Conservation (phyloP, 139 green algal genomes). For the Haematococcus sp. region DNA sequence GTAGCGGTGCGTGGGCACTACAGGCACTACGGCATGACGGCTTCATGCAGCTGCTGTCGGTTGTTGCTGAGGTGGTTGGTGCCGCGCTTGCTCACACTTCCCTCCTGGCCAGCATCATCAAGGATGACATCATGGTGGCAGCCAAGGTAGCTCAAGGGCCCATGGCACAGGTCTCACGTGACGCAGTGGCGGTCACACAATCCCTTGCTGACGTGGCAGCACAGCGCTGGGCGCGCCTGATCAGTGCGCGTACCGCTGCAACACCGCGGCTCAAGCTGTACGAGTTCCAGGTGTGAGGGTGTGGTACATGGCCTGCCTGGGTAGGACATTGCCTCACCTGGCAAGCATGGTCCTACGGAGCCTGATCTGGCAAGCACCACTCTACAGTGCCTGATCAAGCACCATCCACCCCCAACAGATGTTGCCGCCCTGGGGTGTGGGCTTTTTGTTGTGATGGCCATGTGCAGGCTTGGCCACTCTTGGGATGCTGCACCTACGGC, state of each 20-base stretch:
- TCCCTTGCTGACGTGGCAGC: conserved; percentile 59
- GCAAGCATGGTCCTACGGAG: too few species aligned
- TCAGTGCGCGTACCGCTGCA: conserved; percentile 35
- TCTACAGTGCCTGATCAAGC: too few species aligned
- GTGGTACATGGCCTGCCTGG: too few species aligned
- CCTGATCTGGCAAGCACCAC: too few species aligned
- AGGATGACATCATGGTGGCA: conserved; percentile 24
- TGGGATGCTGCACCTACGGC: too few species aligned
- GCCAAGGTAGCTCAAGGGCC: not conserved
- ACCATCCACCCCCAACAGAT: too few species aligned
- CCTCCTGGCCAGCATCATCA: conserved; percentile 15
- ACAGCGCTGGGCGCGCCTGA: conserved; percentile 70
- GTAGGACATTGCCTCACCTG: too few species aligned
- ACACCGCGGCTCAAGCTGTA: conserved; percentile 53
- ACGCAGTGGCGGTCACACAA: conserved; percentile 12
- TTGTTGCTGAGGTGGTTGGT: conserved; percentile 26
- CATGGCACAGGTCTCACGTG: conserved; percentile 3
- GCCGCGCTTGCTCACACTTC: conserved; percentile 39
- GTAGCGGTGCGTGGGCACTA: conserved; percentile 27
- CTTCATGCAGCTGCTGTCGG: conserved; percentile 46
- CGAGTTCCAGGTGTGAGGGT: conserved; percentile 60
- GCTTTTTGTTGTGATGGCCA: too few species aligned
- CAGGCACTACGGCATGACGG: conserved; percentile 39
- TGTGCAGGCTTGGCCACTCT: too few species aligned
- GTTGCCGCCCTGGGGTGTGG: too few species aligned